Evolutionary conservation across 2,329 filamentous ascomycete genomes (phyloP), one percentile per base, ranked within the genome.

Genomic region (Alternaria novae-zelandiae): DNA sequence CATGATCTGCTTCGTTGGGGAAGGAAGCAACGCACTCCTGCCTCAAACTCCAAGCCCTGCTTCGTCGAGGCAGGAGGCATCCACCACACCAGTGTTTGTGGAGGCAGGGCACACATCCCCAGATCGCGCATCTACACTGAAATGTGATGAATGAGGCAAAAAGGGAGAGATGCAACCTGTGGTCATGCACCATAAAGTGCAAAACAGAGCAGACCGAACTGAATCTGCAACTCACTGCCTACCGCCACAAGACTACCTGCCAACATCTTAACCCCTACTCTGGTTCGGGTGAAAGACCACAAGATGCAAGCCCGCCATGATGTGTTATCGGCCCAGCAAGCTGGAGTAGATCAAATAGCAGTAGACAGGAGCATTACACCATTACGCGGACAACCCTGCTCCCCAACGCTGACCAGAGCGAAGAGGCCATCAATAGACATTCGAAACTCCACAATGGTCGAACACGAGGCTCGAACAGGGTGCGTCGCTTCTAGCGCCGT

Each of bases 91-190:
- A 9, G 15, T n/a, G 32, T 36, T 7, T 36, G 1, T n/a, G 32
- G 0, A 36, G 32, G 32, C 15, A 36, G 15, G 15, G 32, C 1
- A 3, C 7, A 36, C 13, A 9, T 36, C 2, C 0, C 1, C 32
- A 36, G 2, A 36, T 36, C 0, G 32, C 32, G 0, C 4, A 3
- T 36, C 15, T 15, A 1, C 7, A 2, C 7, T 3, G 3, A 5
- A n/a, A 1, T 3, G 0, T 3, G 1, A 36, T 36, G 0, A 3
- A 36, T 36, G 2, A n/a, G 2, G 32, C 32, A 36, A 36, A 9
- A n/a, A 4, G 3, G 4, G 32, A 36, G 32, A 36, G 32, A 36
- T 36, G 13, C 32, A 36, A 15, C 32, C 32, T n/a, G 32, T n/a
- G 15, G 32, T 36, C 7, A 36, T n/a, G 32, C 7, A 36, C 15